A percentile compares a stretch with the other conserved stretches of the same genome.
These are phyloP conservation scores for Oryza glaberrima DNA, from an alignment of 176 grass and related monocot genomes.

Conservation along the genomic window DNA sequence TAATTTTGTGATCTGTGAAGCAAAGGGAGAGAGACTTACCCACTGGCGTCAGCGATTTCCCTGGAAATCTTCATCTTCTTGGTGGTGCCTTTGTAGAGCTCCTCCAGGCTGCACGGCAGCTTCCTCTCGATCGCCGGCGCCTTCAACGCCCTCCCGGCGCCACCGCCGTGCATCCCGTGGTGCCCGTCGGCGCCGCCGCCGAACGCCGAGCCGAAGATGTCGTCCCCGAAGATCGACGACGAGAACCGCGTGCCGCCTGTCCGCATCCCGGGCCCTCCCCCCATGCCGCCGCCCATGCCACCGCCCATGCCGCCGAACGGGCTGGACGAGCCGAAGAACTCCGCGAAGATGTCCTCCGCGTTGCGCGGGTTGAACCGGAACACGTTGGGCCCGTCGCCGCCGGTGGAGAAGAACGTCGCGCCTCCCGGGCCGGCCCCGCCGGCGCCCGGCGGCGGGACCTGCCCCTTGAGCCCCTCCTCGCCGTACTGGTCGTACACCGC, in stretches of 20 bases:
- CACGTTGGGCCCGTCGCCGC: conserved; percentile 57
- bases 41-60: conserved; percentile 81
- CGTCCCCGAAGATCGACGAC: conserved; percentile 67
- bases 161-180: conserved; percentile 44
- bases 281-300: conserved; percentile 56
- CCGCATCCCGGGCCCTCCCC: conserved; percentile 57
- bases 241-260: conserved; percentile 59
- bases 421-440: conserved; percentile 46
- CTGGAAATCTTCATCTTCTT: conserved; percentile 99
- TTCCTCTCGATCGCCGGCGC: conserved; percentile 70
- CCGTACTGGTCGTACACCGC: conserved; percentile 95
- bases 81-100: conserved; percentile 88
- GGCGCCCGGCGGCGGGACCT: conserved; percentile 76
- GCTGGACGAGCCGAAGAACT: conserved; percentile 89
- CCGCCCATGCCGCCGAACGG: conserved; percentile 69
- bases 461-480: conserved; percentile 92
- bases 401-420: conserved; percentile 65
- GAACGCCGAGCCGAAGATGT: conserved; percentile 62
- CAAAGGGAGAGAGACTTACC: conserved; percentile 42
- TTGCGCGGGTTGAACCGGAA: conserved; percentile 94
- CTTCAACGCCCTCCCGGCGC: conserved; percentile 58
- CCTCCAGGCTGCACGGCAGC: conserved; percentile 83
- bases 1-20: not conserved
- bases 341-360: conserved; percentile 91
- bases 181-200: conserved; percentile 25